These are phyloP conservation scores for Chaetomium sp. DNA, from an alignment of 2,329 filamentous ascomycete species.

Conservation along the genomic window DNA sequence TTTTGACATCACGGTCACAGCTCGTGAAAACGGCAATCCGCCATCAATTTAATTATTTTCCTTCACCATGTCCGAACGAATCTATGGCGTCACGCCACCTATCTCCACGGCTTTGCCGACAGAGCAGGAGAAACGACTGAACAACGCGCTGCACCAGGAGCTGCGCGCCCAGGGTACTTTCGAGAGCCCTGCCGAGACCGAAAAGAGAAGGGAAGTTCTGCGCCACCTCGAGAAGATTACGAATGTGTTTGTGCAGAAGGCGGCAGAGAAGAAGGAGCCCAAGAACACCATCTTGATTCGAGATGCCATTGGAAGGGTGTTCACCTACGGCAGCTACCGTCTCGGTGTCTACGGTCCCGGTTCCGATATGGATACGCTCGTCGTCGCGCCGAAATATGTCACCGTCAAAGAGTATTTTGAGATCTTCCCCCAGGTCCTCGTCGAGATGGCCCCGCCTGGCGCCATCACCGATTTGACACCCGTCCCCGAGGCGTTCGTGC, in stretches of 20 bases:
- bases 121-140: constrained; percentile 66
- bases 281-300: constrained; percentile 72
- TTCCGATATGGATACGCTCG: constrained; percentile 95
- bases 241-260: constrained; percentile 78
- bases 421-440: constrained; percentile 73
- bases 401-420: constrained; percentile 87
- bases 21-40: too few relatives aligned
- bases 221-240: constrained; percentile 71
- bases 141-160: constrained; percentile 74
- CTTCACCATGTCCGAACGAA: constrained; percentile 26
- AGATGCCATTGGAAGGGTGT: constrained; percentile 83
- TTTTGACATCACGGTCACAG: too few relatives aligned
- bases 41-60: neutral
- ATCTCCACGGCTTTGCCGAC: constrained; percentile 75
- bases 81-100: constrained; percentile 69
- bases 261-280: constrained; percentile 64
- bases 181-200: constrained; percentile 73
- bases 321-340: constrained; percentile 93
- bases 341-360: constrained; percentile 90
- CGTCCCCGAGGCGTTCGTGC: constrained; percentile 86
- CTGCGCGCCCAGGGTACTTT: constrained; percentile 88
- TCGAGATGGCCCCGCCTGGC: constrained; percentile 67
- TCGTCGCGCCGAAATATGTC: constrained; percentile 86
- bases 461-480: constrained; percentile 78
- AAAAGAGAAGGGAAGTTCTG: constrained; percentile 70